phyloP scores from a whole-genome alignment of 1,139 yeast species.

The Geotrichum macrosporum region DNA sequence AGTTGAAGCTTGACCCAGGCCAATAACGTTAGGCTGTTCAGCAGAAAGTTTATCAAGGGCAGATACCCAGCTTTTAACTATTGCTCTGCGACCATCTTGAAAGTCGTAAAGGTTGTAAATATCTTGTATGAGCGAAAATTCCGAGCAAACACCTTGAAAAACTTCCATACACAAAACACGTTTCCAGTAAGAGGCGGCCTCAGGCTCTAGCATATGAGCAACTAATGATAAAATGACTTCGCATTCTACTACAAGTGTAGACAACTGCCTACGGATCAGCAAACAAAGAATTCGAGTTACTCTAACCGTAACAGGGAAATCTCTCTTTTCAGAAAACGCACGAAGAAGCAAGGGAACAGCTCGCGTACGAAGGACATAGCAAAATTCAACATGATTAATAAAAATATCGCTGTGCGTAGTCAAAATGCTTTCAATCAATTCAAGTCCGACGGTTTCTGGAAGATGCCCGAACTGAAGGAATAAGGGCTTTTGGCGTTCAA shows the following conservation, averaged over 20 bases:
- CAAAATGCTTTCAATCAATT: conserved; percentile 67
- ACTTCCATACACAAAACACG: conserved; percentile 68
- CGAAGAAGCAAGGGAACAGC: conserved; percentile 73
- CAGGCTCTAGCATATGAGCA: conserved; percentile 57
- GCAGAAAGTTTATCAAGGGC: conserved; percentile 39
- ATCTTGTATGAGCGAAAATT: conserved; percentile 48
- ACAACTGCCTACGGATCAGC: conserved; percentile 56
- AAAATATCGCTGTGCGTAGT: conserved; percentile 57
- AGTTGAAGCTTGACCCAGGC: conserved; percentile 27
- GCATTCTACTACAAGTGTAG: conserved; percentile 63
- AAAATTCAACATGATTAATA: conserved; percentile 57
- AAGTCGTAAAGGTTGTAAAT: conserved; percentile 64
- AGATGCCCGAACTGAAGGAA: conserved; percentile 53
- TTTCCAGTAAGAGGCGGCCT: conserved; percentile 63
- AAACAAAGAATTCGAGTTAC: conserved; percentile 66
- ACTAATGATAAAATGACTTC: conserved; percentile 74
- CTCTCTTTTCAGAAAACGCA: conserved; percentile 56
- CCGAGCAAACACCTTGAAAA: conserved; percentile 55
- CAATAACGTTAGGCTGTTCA: conserved; percentile 29
- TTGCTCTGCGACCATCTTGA: conserved; percentile 53
- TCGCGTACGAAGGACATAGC: conserved; percentile 57
- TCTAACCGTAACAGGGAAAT: conserved; percentile 62
- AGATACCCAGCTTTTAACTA: conserved; percentile 54
- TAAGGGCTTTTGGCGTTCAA: conserved; percentile 55
- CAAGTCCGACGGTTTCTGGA: conserved; percentile 69